phyloP scores from a whole-genome alignment of 2,329 filamentous ascomycete species.

The Aspergillus udagawae region DNA sequence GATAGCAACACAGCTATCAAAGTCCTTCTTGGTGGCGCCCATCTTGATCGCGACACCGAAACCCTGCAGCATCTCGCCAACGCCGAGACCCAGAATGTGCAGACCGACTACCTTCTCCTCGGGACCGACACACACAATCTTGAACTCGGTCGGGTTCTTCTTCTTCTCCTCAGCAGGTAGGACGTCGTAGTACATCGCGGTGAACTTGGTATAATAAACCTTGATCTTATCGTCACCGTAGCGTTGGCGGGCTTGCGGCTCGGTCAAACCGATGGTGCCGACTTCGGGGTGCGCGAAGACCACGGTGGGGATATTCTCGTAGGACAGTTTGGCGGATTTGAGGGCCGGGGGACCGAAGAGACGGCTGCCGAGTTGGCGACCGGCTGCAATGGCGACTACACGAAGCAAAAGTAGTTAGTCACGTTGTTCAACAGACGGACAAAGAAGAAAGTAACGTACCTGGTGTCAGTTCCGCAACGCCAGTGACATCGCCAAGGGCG shows the following conservation, averaged over 20 bases:
- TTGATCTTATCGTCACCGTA: slow-evolving; percentile 50
- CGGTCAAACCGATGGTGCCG: slow-evolving; percentile 48
- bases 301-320: slow-evolving; percentile 51
- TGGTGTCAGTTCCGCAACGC: slow-evolving; percentile 49
- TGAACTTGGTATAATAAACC: slow-evolving; percentile 48
- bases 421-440: background rate
- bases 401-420: background rate
- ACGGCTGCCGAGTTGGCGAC: slow-evolving; percentile 47
- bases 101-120: slow-evolving; percentile 50
- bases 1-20: slow-evolving; percentile 71
- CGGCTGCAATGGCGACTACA: slow-evolving; percentile 49
- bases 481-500: slow-evolving; percentile 50
- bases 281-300: slow-evolving; percentile 51
- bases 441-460: slow-evolving; percentile 26
- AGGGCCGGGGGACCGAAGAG: slow-evolving; percentile 47
- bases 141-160: slow-evolving; percentile 49
- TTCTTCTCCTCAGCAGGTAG: slow-evolving; percentile 47
- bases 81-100: slow-evolving; percentile 46
- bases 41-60: slow-evolving; percentile 76
- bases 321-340: slow-evolving; percentile 43
- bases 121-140: slow-evolving; percentile 46
- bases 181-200: slow-evolving; percentile 47
- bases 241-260: slow-evolving; percentile 44
- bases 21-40: slow-evolving; percentile 73
- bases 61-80: slow-evolving; percentile 67